Base-by-base conservation (phyloP, 176 grass and related monocot species). In the Raddia distichophylla region DNA sequence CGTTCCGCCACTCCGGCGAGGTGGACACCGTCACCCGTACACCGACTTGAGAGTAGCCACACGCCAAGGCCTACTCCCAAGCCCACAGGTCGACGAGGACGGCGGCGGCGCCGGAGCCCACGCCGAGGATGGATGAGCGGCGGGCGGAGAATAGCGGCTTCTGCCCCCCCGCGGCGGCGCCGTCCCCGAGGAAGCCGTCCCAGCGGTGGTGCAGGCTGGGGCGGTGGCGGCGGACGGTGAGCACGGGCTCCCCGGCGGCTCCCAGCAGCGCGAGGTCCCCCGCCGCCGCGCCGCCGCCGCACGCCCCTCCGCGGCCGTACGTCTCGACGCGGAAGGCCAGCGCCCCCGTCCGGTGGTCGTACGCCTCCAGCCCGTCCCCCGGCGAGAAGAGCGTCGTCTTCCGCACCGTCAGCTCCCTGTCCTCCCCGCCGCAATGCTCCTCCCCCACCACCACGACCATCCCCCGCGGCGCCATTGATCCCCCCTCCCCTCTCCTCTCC, bases 151-250 rank as follows among this genome's bases (percentile, higher is more conserved):
- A 99, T 40, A 93, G 44, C 8, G 96, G 93, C 84, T 91, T 92
- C 94, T 83, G 79, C 0, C 83, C 83, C 2, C 62, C 45, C 10
- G 61, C 87, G 5, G 61, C 87, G 5, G 37, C 35, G 71, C 76
- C 83, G 84, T 95, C 96, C 2, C 96, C 96, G 2, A 85, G 65
- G 87, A 91, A 99, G 8, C 90, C 96, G 61, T 99, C 96, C 96
- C 96, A 99, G 67, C 96, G 85, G 52, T 90, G 76, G 85, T 95
- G 96, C 82, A 99, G 84, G 87, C 96, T 99, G 44, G 93, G 96
- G 51, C 96, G 74, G 86, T 85, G 91, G 13, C 91, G 75, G 49
- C 93, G 89, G 18, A 99, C 73, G 5, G 96, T 90, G 16, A 99
- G 84, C 22, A 99, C 80, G 59, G 96, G 72, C 33, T 79, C 60